Percentiles rank a stretch among this genome's conserved stretches.
These are phyloP conservation scores for Coffea canephora DNA, from an alignment of 257 asterid species.

Conservation along the genomic window DNA sequence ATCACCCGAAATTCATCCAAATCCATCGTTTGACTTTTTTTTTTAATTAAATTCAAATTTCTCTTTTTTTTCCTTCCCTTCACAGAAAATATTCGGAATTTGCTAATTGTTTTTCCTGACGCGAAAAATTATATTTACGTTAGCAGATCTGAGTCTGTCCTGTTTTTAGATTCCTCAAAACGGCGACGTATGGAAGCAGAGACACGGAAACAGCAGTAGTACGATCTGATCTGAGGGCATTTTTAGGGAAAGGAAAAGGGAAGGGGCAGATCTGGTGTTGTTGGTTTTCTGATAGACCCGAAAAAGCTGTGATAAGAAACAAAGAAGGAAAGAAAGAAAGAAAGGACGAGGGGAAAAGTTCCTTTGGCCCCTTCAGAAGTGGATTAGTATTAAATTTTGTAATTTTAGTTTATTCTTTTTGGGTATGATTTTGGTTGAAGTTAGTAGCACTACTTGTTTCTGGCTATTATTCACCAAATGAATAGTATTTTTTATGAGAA, in stretches of 20 bases:
- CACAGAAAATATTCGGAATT: not conserved
- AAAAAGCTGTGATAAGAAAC: not conserved
- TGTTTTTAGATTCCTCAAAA: not conserved
- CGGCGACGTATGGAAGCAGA: not conserved
- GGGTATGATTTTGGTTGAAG: not conserved
- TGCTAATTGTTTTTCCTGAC: too few species aligned
- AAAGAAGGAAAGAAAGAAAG: not conserved
- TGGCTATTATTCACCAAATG: too few species aligned
- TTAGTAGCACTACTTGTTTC: too few species aligned
- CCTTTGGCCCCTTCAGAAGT: not conserved
- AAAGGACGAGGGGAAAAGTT: not conserved
- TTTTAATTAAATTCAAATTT: not conserved
- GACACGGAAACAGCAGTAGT: not conserved
- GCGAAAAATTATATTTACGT: not conserved
- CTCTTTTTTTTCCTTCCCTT: not conserved
- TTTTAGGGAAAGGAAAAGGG: not conserved
- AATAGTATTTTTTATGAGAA: too few species aligned
- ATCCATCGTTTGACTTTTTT: slow-evolving; percentile 50
- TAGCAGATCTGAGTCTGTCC: not conserved
- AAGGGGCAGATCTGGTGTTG: slow-evolving; percentile 9
- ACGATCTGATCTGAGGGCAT: not conserved
- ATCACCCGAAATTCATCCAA: slow-evolving; percentile 62
- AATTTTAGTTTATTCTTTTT: not conserved
- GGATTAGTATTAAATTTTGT: not conserved
- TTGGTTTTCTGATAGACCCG: slow-evolving; percentile 4